Base-by-base conservation (phyloP, 768 basidiomycete genomes). In the Lactifluus echinatus region DNA sequence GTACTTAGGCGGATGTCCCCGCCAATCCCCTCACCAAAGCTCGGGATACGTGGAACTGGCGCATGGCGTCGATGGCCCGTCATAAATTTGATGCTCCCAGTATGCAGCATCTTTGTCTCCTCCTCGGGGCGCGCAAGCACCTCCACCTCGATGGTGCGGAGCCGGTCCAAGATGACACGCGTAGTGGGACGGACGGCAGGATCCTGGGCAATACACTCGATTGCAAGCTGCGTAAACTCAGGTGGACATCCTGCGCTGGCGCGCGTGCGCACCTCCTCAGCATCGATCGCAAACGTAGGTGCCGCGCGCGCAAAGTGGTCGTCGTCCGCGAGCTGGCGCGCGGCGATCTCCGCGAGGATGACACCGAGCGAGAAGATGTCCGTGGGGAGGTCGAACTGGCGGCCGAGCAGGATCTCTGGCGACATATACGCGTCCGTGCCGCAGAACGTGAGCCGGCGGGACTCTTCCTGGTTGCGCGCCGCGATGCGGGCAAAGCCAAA, bases 401-500 rank as follows among this genome's bases (percentile, higher is more conserved):
- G 81, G 23, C 94, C 93, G 10, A 91, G 76, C 1, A 95, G 75
- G 63, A 98, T 96, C 69, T 97, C 95, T 0, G 95, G 95, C 2
- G 89, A 92, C 95, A 97, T 97, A 73, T 96, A 95, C 5, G 91
- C 88, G 65, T 91, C 87, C 2, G 88, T 90, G n/a, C 88, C 89
- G 59, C 85, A 89, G 70, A 91, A 91, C 0, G 89, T 92, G 43
- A 92, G 78, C 4, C 89, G 80, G 66, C 87, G 89, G 52, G 76
- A 80, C 73, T 98, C 95, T 62, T 94, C 93, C 56, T 84, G 89
- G 65, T 90, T 95, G 40, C 88, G 80, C 0, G 93, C 93, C 0
- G 92, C 92, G 65, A 98, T 96, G 34, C 95, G 81, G 4, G 93
- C 93, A 65, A 97, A 95, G 1, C 95, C 95, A 71, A 99, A 99